These are phyloP conservation scores for Fulvia fulva DNA, from an alignment of 2,329 filamentous ascomycete species.

Conservation along the genomic window DNA sequence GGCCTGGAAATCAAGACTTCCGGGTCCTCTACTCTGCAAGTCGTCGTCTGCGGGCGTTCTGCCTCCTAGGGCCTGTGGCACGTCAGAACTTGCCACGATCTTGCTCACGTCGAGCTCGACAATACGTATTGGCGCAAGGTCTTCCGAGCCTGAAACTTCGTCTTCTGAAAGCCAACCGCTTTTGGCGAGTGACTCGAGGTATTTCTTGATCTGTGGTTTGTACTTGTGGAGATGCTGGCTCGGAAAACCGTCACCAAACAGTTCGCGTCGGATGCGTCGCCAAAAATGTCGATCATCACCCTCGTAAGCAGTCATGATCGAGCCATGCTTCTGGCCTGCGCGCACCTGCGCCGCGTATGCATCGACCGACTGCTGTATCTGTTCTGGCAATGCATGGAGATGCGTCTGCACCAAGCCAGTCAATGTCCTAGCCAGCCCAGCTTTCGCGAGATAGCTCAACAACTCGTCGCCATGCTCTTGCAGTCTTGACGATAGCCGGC, in stretches of 20 bases:
- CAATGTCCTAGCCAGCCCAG: conserved; percentile 2
- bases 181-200: conserved; percentile 4
- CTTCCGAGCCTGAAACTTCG: background rate
- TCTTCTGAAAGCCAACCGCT: conserved; percentile 3
- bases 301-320: conserved; percentile 10
- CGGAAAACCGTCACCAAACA: conserved; percentile 9
- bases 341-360: background rate
- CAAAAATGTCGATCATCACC: conserved; percentile 12
- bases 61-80: no score
- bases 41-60: no score
- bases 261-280: conserved; percentile 10
- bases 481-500: background rate
- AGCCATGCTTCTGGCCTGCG: conserved; percentile 1
- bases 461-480: background rate
- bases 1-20: no score
- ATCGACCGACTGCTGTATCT: conserved; percentile 8
- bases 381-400: conserved; percentile 1
- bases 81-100: no score
- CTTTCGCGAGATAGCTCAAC: background rate
- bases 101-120: no score
- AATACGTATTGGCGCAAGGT: background rate
- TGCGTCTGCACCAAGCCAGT: background rate
- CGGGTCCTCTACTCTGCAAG: no score
- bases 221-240: conserved; percentile 1
- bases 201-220: conserved; percentile 11